Base-by-base conservation (phyloP, 257 asterid genomes). In the Penstemon barbatus region DNA sequence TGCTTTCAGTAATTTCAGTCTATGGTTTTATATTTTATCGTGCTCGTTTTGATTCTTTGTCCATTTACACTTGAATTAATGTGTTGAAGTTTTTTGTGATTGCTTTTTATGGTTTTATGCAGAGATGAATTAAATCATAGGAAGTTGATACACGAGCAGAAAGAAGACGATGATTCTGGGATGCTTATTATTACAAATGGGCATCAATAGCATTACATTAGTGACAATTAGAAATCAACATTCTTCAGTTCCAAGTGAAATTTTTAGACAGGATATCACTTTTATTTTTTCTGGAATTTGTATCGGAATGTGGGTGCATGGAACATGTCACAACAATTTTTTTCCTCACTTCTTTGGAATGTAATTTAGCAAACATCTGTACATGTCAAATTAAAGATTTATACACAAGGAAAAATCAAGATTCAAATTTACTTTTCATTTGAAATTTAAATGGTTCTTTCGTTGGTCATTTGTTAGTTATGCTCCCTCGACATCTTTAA, bases 91-190 rank as follows among this genome's bases (percentile, higher is more conserved):
- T 15, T 48, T 4, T 40, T 45, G 5, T 25, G 36, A 49, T 66
- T 61, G 43, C 13, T 56, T 56, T 67, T 63, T 56, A 25, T 67
- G n/a, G 37, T 61, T 55, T 36, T 65, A 8, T 76, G 78, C 81
- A 84, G 89, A 59, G 84, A 84, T 8, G 86, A 76, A 73, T 67
- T 79, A 6, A 66, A 63, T 65, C 78, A 63, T 42, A 70, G 69
- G 55, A 70, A 66, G 65, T 39, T 68, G 13, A 48, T 49, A 8
- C 68, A 13, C 61, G 66, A 57, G 46, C 80, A 66, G 40, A 71
- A 66, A 64, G 82, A 81, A 67, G 79, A 72, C 1, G 81, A 78
- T 13, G 49, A 62, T 7, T 40, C 76, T 2, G 69, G 66, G 64
- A 50, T 62, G 62, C 46, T 71, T n/a, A 56, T 69, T 39, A 65